Conservation (phyloP, 169 alveolate species). For the Cryptosporidium tyzzeri region DNA sequence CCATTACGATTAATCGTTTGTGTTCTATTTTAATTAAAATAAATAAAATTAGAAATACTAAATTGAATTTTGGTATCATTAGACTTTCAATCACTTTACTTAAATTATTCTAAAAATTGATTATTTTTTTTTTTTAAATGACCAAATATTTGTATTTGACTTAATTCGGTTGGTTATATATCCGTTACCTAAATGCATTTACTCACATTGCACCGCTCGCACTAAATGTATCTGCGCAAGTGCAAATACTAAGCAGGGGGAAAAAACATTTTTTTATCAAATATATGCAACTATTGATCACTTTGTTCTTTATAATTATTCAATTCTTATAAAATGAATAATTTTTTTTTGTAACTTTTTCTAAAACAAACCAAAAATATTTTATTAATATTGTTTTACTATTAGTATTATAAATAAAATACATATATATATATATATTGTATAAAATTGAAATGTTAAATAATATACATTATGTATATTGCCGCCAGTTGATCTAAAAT, state of each 20-base stretch:
- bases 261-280: background rate
- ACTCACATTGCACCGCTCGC: constrained; percentile 70
- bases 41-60: background rate
- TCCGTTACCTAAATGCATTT: constrained; percentile 19
- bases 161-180: background rate
- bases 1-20: background rate
- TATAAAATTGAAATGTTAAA: background rate
- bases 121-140: background rate
- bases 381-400: background rate
- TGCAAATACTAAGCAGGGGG: background rate
- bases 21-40: background rate
- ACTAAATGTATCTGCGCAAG: constrained; percentile 9
- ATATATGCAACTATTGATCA: background rate
- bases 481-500: constrained; percentile 69
- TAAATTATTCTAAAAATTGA: background rate
- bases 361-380: background rate
- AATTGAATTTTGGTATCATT: constrained; percentile 5
- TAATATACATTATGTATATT: constrained; percentile 5
- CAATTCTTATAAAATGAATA: background rate
- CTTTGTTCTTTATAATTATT: background rate
- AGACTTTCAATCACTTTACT: background rate
- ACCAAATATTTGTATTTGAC: background rate
- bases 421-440: background rate
- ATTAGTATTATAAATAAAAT: background rate
- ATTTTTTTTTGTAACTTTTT: background rate